Conservation (phyloP, 2,329 filamentous ascomycete species). For the Venturia carpophila region DNA sequence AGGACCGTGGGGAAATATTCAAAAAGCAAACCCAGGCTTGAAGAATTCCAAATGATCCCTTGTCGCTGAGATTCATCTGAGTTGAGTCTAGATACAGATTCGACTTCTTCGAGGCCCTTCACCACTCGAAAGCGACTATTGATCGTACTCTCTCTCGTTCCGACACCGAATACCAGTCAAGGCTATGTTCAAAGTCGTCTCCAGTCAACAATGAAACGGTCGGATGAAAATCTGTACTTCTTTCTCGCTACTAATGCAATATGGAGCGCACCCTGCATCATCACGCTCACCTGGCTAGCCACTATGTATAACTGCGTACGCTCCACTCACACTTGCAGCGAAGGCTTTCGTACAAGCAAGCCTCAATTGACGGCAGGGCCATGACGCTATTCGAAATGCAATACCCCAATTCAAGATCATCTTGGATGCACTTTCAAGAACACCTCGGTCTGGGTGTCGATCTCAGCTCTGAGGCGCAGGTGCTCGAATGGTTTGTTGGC, state of each 20-base stretch:
- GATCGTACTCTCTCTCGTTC: neutral
- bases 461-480: too few relatives aligned
- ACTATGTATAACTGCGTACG: neutral
- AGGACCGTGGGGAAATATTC: constrained; percentile 1
- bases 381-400: too few relatives aligned
- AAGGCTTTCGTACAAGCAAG: neutral
- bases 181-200: neutral
- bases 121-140: neutral
- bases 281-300: neutral
- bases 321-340: neutral
- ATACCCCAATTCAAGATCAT: neutral
- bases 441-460: too few relatives aligned
- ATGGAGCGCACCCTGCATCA: neutral
- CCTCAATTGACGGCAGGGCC: too few relatives aligned
- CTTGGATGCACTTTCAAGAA: neutral
- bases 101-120: neutral
- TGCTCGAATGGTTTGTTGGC: too few relatives aligned
- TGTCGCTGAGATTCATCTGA: neutral
- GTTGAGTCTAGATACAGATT: neutral
- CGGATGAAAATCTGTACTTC: neutral
- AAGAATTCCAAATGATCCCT: constrained; percentile 5
- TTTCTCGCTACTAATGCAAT: neutral
- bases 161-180: neutral
- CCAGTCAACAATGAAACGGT: neutral
- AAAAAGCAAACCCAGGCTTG: constrained; percentile 2